phyloP scores from a whole-genome alignment of 225 moss, liverwort and hornwort species.

The Marchantia paleacea region DNA sequence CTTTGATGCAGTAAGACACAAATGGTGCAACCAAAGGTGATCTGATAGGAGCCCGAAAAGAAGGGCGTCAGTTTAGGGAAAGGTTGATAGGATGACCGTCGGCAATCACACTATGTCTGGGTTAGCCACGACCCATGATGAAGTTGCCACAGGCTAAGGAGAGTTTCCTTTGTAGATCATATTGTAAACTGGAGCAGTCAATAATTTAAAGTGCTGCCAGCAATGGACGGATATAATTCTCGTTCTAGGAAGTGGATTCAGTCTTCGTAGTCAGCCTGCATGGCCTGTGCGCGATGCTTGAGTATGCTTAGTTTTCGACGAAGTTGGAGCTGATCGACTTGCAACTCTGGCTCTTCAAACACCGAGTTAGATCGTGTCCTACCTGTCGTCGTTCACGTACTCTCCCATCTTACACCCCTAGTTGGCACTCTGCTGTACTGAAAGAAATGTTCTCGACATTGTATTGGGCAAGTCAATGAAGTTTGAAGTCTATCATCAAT shows the following conservation, averaged over 20 bases:
- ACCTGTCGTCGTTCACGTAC: not conserved
- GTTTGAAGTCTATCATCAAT: no score
- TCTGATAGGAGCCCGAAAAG: slow-evolving; percentile 42
- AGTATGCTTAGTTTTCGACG: no score
- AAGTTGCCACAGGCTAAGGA: slow-evolving; percentile 26
- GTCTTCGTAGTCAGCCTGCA: no score
- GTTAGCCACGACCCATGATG: slow-evolving; percentile 4
- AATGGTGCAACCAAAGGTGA: slow-evolving; percentile 30
- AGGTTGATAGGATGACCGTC: slow-evolving; percentile 26
- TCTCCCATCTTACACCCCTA: no score
- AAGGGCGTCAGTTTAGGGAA: slow-evolving; percentile 46
- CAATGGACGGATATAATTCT: slow-evolving; percentile 14
- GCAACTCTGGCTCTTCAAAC: no score
- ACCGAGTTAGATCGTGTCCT: not conserved
- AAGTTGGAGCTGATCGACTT: no score
- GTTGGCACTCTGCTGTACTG: no score
- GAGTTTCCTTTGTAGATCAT: slow-evolving; percentile 44
- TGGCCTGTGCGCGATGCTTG: no score
- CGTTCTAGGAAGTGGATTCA: not conserved
- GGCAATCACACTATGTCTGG: slow-evolving; percentile 28
- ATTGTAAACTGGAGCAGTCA: slow-evolving; percentile 43
- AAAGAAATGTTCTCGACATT: no score
- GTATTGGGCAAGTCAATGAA: no score
- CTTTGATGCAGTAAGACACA: slow-evolving; percentile 34
- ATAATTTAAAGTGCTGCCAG: slow-evolving; percentile 34